Evolutionary conservation across 805 yeast genomes (phyloP), one percentile per base, ranked within the genome.

Genomic region (Isabelozyma pseudorhagii): DNA sequence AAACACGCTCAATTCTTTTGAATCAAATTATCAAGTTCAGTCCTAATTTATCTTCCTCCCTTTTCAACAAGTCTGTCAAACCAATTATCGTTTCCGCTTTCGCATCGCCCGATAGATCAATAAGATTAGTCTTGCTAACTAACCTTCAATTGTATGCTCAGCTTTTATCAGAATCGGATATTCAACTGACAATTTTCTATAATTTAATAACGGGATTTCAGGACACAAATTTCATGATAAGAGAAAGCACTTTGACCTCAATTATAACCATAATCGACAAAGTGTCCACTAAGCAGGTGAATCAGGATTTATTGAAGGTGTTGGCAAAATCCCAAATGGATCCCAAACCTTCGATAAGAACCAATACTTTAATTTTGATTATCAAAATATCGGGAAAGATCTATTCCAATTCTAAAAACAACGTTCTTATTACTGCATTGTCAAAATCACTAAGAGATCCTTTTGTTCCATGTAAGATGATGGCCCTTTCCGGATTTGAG

Each of bases 401-500:
- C 56, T 83, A 82, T 57, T 59, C 72, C 17, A 66, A 63, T 13
- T 73, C 87, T 3, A 77, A 92, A 50, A 76, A 89, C 8, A 84
- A 83, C 18, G 96, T 94, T 2, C 70, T 94, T 44, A 83, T 90
- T 3, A 90, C 97, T 1, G 98, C 97, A 0, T 86, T 88, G 57
- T 80, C 89, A 2, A 85, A 91, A 58, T 87, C 96, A 0, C 74
- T 93, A 43, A 84, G 84, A 58, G 99, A 93, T 65, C 79, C 92
- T 0, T 83, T 82, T 59, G 76, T 84, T 2, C 90, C 87, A 7
- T 83, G 96, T 11, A 79, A 94, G 54, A 64, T 84, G 60, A 87
- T 86, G 4, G 90, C 97, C 0, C 71, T 94, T 27, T 71, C 82
- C 52, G 96, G 97, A 0, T 80, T 93, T 53, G 82, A 80, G 40